Base-by-base conservation (phyloP, 768 basidiomycete genomes). In the Mycena filopes region DNA sequence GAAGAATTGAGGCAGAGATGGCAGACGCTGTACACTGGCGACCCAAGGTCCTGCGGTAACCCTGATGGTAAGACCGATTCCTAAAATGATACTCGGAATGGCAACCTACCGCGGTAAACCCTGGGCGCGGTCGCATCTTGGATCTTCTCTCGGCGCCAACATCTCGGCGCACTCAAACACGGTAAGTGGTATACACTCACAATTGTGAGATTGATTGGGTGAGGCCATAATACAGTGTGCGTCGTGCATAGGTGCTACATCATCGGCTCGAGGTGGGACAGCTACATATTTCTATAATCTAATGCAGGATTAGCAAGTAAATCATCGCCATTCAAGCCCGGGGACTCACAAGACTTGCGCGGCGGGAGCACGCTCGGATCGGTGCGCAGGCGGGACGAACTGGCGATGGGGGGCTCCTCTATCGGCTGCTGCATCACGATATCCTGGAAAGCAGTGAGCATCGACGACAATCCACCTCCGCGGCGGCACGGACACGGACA, bases 141-240 rank as follows among this genome's bases (percentile, higher is more conserved):
- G n/a, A n/a, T n/a, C n/a, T n/a, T n/a, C n/a, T n/a, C n/a, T n/a
- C n/a, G n/a, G n/a, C n/a, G n/a, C n/a, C n/a, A n/a, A n/a, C n/a
- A n/a, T n/a, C n/a, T n/a, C n/a, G n/a, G n/a, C n/a, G n/a, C n/a
- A n/a, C n/a, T n/a, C n/a, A n/a, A n/a, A n/a, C n/a, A n/a, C n/a
- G n/a, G 50, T 51, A 16, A 33, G 51, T 38, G 56, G 56, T 33
- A 38, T 57, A 47, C 21, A 26, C 46, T 57, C 56, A 47, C 45
- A 57, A 47, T 28, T 48, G 45, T 57, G 55, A 57, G 33, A 57
- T 57, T 5, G 33, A 57, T 47, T 57, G 15, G 16, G n/a, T 54
- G 10, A 31, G n/a, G 23, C 16, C 36, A 48, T 31, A 57, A 57
- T 57, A 57, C 56, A 57, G 56, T 45, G 25, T 36, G 56, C 56